Evolutionary conservation across 2,329 filamentous ascomycete genomes (phyloP).

Genomic region (Aspergillus chevalieri): DNA sequence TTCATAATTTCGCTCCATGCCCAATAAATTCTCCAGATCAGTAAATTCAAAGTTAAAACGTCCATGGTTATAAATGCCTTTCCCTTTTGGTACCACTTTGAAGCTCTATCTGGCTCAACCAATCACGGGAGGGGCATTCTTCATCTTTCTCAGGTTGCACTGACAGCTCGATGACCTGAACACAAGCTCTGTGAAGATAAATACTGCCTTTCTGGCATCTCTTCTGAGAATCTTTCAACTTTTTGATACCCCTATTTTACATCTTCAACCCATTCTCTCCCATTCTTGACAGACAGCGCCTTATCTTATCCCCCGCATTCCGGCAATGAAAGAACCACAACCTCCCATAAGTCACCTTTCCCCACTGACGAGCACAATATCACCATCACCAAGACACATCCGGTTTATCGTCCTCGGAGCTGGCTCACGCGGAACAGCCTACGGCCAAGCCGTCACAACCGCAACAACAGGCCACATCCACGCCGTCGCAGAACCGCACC

Average conservation of each 20-base stretch:
- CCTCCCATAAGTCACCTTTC: not conserved
- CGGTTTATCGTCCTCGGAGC: constrained; percentile 76
- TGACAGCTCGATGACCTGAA: not conserved
- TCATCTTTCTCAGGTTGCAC: not conserved
- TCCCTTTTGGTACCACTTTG: no score
- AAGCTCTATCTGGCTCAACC: not conserved
- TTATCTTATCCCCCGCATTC: constrained; percentile 1
- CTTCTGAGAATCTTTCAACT: not conserved
- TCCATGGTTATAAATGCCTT: no score
- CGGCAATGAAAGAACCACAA: constrained; percentile 18
- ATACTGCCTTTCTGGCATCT: not conserved
- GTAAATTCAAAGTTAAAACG: no score
- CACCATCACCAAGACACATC: constrained; percentile 28
- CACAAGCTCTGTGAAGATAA: no score
- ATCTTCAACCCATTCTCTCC: not conserved
- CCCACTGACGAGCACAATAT: not conserved
- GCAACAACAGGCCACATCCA: constrained; percentile 63
- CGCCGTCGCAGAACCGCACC: constrained; percentile 74
- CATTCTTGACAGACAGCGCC: not conserved
- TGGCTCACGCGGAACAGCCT: constrained; percentile 69
- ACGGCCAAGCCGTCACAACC: constrained; percentile 61
- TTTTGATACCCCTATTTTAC: not conserved
- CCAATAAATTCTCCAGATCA: no score
- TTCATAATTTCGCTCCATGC: no score
- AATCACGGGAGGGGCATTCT: not conserved